Conservation (phyloP, 192 early-diverging fungal species). For the Backusella westeae region DNA sequence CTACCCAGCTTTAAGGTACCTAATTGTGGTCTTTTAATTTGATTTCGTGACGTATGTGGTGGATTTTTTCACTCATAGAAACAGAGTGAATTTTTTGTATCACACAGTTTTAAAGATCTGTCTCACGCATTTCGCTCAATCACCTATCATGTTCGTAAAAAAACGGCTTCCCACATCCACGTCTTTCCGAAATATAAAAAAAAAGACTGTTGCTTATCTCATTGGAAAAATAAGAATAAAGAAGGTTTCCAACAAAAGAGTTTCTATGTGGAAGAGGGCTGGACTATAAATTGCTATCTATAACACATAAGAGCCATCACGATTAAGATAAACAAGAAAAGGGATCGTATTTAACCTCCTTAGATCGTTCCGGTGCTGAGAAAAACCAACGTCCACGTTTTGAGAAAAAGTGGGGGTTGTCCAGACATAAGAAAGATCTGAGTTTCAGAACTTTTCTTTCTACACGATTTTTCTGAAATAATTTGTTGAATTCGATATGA, state of each 20-base stretch:
- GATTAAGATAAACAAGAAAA: not conserved
- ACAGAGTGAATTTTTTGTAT: not conserved
- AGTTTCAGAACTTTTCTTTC: not conserved
- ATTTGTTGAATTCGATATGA: not conserved
- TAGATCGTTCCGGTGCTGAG: not conserved
- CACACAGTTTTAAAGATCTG: not conserved
- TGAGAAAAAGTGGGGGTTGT: not conserved
- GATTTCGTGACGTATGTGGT: too few relatives aligned
- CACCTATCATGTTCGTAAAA: not conserved
- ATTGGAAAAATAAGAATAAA: not conserved
- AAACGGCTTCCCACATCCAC: not conserved
- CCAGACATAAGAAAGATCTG: not conserved
- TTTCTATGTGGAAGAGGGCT: not conserved
- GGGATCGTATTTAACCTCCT: not conserved
- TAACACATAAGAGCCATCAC: not conserved
- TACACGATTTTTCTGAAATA: not conserved
- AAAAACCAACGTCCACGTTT: not conserved
- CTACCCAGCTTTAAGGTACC: too few relatives aligned
- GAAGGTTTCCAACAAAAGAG: not conserved
- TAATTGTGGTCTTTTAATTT: too few relatives aligned
- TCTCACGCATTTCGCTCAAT: not conserved
- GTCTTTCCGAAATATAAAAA: not conserved
- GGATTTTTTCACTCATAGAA: too few relatives aligned
- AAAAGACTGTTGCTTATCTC: not conserved
- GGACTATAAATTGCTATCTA: not conserved